Percentiles rank a stretch among this genome's conserved stretches.
Evolutionary conservation across 768 basidiomycete genomes (phyloP).

Genomic region (Leucosporidium creatinivorum): DNA sequence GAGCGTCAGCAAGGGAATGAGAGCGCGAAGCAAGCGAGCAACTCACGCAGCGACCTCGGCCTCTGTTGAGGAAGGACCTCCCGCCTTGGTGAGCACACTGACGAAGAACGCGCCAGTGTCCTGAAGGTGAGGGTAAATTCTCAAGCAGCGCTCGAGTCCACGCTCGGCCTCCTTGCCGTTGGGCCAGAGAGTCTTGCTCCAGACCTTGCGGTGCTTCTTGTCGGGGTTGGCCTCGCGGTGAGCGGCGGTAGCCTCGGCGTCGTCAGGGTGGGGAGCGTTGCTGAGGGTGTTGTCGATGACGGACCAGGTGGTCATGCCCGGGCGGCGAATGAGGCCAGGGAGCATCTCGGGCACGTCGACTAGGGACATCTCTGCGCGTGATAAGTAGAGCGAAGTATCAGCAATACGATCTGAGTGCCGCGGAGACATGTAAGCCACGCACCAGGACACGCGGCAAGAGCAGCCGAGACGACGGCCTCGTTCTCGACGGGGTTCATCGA

Average conservation of each 20-base stretch:
- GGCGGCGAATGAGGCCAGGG: constrained; percentile 63
- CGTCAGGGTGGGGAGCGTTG: constrained; percentile 24
- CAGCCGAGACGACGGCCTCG: constrained; percentile 86
- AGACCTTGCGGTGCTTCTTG: constrained; percentile 49
- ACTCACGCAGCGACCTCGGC: constrained; percentile 8
- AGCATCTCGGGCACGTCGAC: constrained; percentile 68
- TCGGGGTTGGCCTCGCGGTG: constrained; percentile 24
- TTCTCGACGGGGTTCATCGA: constrained; percentile 96
- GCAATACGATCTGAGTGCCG: too few species aligned
- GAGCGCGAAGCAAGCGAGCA: too few species aligned
- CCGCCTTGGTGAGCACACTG: constrained; percentile 58
- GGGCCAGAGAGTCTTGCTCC: constrained; percentile 65
- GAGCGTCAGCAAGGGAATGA: too few species aligned
- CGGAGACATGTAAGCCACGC: too few species aligned
- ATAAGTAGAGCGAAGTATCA: too few species aligned
- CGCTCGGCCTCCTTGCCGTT: constrained; percentile 55
- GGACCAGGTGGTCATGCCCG: constrained; percentile 71
- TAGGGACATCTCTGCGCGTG: constrained; percentile 58
- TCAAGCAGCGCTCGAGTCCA: constrained; percentile 65
- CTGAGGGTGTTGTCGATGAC: constrained; percentile 54
- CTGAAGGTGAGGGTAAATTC: constrained; percentile 90
- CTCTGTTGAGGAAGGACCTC: background rate
- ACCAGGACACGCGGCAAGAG: constrained; percentile 66
- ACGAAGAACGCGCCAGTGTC: constrained; percentile 97
- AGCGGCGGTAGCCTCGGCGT: constrained; percentile 4